Evolutionary conservation across 2,329 filamentous ascomycete genomes (phyloP), one percentile per base, ranked within the genome.

Genomic region (Phaeosphaeriaceae sp.): DNA sequence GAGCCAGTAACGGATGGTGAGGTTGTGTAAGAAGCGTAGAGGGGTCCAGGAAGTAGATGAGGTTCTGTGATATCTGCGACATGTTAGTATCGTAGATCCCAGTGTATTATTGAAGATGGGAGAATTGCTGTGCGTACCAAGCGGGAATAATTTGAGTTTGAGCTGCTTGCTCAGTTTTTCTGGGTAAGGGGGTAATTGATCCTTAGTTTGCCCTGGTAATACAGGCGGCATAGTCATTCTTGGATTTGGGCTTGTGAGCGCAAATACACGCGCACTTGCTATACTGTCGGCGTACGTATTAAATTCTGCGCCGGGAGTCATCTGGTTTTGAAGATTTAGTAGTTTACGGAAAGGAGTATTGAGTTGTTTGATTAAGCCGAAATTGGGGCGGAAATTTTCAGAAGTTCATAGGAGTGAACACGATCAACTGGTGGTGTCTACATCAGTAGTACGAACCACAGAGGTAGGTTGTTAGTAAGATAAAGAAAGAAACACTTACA

Each of bases 271-370:
- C 1, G 79, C 79, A 6, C 77, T 74, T 23, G 79, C 78, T 43
- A 79, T 64, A 39, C 74, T 72, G 56, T 99, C 95, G 49, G 94
- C 92, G 67, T 91, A 96, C 48, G 88, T 89, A 78, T 99, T 99
- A 83, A 99, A 99, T 72, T 99, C 94, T 55, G 90, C 91, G 11
- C 88, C 84, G 1, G 94, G 93, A 0, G 83, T 87, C 58, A 87
- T 82, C 78, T 81, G 72, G 52, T 76, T 76, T 39, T 61, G 61
- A 13, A 43, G 20, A 28, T 66, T 72, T 54, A 71, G 72, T 50
- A 35, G 37, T 45, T 56, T 56, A 42, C 67, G 57, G 16, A 75
- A 46, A 3, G 66, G 66, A 0, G 67, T 69, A 15, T 70, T 53
- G 8, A 71, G 68, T 58, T 75, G 65, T 48, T 76, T 76, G 45